Evolutionary conservation across 768 basidiomycete genomes (phyloP).

Genomic region (Epithele typhae): DNA sequence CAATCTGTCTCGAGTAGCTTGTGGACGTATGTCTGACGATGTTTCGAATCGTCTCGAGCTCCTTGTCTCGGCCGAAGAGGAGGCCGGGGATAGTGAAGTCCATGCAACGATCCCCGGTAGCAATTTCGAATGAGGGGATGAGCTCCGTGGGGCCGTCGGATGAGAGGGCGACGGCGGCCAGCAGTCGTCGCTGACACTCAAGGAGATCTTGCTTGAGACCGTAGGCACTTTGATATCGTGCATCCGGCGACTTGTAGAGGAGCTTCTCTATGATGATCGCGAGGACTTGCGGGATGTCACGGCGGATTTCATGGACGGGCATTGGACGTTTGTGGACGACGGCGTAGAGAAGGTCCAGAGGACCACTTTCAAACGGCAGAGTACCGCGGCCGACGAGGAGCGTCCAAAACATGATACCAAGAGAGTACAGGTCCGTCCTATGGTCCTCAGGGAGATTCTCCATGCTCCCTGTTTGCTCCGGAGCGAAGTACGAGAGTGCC

Average conservation of each 20-base stretch:
- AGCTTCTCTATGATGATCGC: constrained; percentile 72
- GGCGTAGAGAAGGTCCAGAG: constrained; percentile 60
- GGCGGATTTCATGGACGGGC: constrained; percentile 70
- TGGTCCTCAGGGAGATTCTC: constrained; percentile 72
- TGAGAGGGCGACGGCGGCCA: constrained; percentile 52
- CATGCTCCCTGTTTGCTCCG: constrained; percentile 72
- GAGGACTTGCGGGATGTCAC: constrained; percentile 69
- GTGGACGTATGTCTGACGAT: constrained; percentile 50
- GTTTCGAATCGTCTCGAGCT: constrained; percentile 62
- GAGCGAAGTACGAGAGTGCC: constrained; percentile 67
- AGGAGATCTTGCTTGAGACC: constrained; percentile 65
- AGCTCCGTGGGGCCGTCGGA: constrained; percentile 61
- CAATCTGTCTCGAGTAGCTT: constrained; percentile 55
- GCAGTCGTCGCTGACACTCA: constrained; percentile 61
- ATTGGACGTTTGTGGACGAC: constrained; percentile 71
- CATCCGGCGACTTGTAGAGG: constrained; percentile 63
- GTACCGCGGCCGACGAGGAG: constrained; percentile 60
- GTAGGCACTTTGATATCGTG: constrained; percentile 66
- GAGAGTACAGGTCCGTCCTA: constrained; percentile 68
- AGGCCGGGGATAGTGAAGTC: constrained; percentile 69
- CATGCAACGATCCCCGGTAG: constrained; percentile 58
- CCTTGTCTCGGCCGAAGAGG: constrained; percentile 70
- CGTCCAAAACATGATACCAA: constrained; percentile 73
- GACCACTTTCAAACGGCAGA: constrained; percentile 35
- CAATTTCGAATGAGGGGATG: constrained; percentile 66